Evolutionary conservation across 2,329 filamentous ascomycete genomes (phyloP).

Genomic region (Dothideomycetes sp.): DNA sequence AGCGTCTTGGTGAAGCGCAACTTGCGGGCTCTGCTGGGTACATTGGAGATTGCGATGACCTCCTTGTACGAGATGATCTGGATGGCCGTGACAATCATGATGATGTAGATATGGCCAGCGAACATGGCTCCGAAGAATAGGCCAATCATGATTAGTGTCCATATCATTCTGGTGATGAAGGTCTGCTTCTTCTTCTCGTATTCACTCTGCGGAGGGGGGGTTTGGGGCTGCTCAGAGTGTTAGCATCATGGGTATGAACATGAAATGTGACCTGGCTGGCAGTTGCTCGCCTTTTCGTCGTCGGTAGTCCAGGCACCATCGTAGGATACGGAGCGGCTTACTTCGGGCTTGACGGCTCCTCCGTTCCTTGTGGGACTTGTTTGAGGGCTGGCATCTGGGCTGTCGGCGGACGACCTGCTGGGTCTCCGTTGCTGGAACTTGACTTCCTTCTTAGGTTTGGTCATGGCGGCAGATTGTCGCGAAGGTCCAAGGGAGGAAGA

Average conservation of each 20-base stretch:
- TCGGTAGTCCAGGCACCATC: slow-evolving; percentile 17
- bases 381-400: slow-evolving; percentile 36
- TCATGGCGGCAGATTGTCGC: slow-evolving; percentile 30
- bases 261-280: background rate
- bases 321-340: slow-evolving; percentile 14
- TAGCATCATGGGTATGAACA: background rate
- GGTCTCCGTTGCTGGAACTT: slow-evolving; percentile 54
- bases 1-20: slow-evolving; percentile 89
- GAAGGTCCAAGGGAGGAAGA: background rate
- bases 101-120: slow-evolving; percentile 94
- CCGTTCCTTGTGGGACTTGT: slow-evolving; percentile 43
- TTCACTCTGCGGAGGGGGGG: slow-evolving; percentile 47
- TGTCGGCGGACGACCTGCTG: slow-evolving; percentile 58
- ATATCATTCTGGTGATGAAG: slow-evolving; percentile 93
- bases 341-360: slow-evolving; percentile 16
- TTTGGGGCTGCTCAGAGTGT: slow-evolving; percentile 10
- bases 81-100: slow-evolving; percentile 81
- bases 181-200: slow-evolving; percentile 99
- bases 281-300: slow-evolving; percentile 15
- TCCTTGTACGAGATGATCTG: slow-evolving; percentile 99
- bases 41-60: slow-evolving; percentile 94
- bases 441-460: slow-evolving; percentile 49
- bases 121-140: slow-evolving; percentile 88
- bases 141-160: slow-evolving; percentile 96
- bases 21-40: slow-evolving; percentile 82